Evolutionary conservation across 495 filamentous ascomycete species (phyloP).

Genomic region (Tuber magnatum): DNA sequence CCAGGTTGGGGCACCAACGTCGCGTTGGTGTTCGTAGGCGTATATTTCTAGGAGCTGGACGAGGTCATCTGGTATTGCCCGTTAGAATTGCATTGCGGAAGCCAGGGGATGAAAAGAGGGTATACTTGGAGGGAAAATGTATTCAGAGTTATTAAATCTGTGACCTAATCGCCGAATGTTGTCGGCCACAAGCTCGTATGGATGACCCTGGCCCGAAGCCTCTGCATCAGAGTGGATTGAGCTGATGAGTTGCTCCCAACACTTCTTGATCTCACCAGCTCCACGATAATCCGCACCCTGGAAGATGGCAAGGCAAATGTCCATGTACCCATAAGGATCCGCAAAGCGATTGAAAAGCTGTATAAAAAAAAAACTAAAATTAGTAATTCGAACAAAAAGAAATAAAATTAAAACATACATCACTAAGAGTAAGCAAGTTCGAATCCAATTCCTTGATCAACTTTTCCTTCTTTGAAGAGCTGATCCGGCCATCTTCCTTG

Average conservation of each 20-base stretch:
- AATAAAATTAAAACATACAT: slow-evolving; percentile 52
- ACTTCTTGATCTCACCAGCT: slow-evolving; percentile 65
- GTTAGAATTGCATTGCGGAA: slow-evolving; percentile 7
- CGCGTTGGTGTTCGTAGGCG: slow-evolving; percentile 62
- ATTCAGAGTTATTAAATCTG: slow-evolving; percentile 67
- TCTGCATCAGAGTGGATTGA: slow-evolving; percentile 59
- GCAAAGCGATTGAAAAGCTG: slow-evolving; percentile 87
- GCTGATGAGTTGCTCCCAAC: slow-evolving; percentile 77
- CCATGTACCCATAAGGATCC: slow-evolving; percentile 80
- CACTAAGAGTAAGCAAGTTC: slow-evolving; percentile 61
- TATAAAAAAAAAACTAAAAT: slow-evolving; percentile 28
- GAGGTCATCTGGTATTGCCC: slow-evolving; percentile 41
- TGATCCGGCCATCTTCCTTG: slow-evolving; percentile 61
- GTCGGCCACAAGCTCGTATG: slow-evolving; percentile 72
- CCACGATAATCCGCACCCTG: slow-evolving; percentile 82
- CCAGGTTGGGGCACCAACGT: slow-evolving; percentile 65
- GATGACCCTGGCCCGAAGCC: slow-evolving; percentile 49
- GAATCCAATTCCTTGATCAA: slow-evolving; percentile 64
- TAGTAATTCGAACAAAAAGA: slow-evolving; percentile 25
- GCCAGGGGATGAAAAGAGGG: slow-evolving; percentile 44
- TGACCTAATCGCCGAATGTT: slow-evolving; percentile 68
- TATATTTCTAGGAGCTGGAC: slow-evolving; percentile 72
- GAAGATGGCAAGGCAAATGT: slow-evolving; percentile 86
- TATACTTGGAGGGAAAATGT: slow-evolving; percentile 61
- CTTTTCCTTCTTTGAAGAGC: slow-evolving; percentile 51